phyloP scores from a whole-genome alignment of 441 rosid genomes.

The Corymbia calophylla region DNA sequence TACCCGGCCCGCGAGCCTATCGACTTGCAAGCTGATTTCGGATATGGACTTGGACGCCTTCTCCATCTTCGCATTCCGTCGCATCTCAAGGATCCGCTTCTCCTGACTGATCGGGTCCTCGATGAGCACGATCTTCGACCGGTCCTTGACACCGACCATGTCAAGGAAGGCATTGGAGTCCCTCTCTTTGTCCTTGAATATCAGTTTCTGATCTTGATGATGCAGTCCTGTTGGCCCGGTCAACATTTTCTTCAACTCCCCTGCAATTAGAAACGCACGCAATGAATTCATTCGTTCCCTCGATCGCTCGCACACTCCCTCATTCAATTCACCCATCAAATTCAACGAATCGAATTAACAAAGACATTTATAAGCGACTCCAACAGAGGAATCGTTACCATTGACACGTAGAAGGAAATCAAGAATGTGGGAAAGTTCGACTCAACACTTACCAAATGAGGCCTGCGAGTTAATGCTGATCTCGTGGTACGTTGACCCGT shows the following conservation, averaged over 20 bases:
- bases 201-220: constrained; percentile 86
- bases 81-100: constrained; percentile 71
- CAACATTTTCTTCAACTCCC: constrained; percentile 92
- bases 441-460: constrained; percentile 57
- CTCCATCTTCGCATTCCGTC: constrained; percentile 78
- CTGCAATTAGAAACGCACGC: constrained; percentile 21
- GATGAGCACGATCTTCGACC: constrained; percentile 71
- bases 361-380: neutral
- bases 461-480: constrained; percentile 76
- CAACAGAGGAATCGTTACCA: neutral
- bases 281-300: neutral
- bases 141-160: constrained; percentile 79
- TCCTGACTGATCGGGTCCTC: constrained; percentile 94
- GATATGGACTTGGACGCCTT: constrained; percentile 84
- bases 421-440: neutral
- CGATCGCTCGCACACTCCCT: neutral
- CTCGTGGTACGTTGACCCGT: constrained; percentile 76
- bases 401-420: neutral
- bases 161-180: constrained; percentile 88
- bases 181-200: constrained; percentile 87
- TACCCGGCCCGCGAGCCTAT: constrained; percentile 82
- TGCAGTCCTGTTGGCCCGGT: constrained; percentile 81
- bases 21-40: constrained; percentile 83
- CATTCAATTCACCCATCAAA: neutral
- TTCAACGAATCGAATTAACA: neutral